Conservation (phyloP, 169 alveolate species). For the Amoebophrya sp. region DNA sequence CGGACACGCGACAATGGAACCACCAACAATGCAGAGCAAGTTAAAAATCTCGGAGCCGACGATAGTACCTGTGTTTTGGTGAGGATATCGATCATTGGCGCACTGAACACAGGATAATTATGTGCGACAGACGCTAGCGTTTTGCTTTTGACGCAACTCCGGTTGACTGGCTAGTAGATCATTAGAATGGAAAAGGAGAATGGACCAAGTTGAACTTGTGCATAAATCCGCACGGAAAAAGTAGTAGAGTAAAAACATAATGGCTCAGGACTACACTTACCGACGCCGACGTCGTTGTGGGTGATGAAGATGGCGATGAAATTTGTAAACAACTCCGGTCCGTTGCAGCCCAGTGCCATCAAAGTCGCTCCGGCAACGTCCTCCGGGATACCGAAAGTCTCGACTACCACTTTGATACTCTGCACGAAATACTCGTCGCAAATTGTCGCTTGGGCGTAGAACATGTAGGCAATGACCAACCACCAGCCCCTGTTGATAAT, state of each 20-base stretch:
- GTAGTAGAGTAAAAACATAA: no score
- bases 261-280: no score
- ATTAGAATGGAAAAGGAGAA: no score
- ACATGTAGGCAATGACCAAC: conserved; percentile 45
- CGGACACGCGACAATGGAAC: neutral
- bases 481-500: conserved; percentile 29
- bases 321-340: conserved; percentile 52
- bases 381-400: conserved; percentile 18
- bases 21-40: conserved; percentile 47
- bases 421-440: conserved; percentile 50
- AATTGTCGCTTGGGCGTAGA: conserved; percentile 43
- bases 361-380: neutral
- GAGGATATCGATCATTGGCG: no score
- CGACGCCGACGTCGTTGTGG: neutral
- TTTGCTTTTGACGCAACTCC: no score
- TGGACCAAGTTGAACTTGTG: no score
- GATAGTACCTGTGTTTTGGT: conserved; percentile 47
- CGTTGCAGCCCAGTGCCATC: conserved; percentile 42
- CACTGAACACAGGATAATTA: no score
- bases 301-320: neutral
- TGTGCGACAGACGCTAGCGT: no score
- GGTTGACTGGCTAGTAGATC: no score
- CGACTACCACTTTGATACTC: conserved; percentile 39
- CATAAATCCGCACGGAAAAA: neutral
- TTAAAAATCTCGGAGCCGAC: conserved; percentile 51